Conservation (phyloP, 805 yeast genomes). For the Ogataea paraovalis region DNA sequence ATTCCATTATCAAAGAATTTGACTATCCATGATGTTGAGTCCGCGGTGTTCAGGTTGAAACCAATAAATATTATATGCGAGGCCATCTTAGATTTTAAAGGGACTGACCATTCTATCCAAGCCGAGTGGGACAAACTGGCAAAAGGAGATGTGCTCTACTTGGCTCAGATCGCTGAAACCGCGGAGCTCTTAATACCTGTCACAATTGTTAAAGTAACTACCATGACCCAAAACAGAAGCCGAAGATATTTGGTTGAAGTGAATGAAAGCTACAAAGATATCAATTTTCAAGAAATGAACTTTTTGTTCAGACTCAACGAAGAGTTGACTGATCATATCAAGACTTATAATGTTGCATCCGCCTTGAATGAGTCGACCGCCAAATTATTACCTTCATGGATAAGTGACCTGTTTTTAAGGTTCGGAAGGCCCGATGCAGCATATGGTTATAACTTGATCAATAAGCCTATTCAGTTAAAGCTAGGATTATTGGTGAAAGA, state of each 20-base stretch:
- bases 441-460: slow-evolving; percentile 7
- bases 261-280: background rate
- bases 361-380: background rate
- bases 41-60: background rate
- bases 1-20: slow-evolving; percentile 1
- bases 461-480: slow-evolving; percentile 15
- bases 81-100: slow-evolving; percentile 9
- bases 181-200: slow-evolving; percentile 1
- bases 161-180: background rate
- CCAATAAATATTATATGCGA: background rate
- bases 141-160: slow-evolving; percentile 2
- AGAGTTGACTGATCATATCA: background rate
- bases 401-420: slow-evolving; percentile 30
- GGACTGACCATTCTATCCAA: slow-evolving; percentile 2
- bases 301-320: slow-evolving; percentile 3
- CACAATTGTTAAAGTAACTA: background rate
- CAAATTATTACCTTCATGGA: slow-evolving; percentile 32
- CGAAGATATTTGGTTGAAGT: slow-evolving; percentile 2
- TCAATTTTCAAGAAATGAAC: background rate
- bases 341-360: background rate
- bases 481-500: slow-evolving; percentile 20
- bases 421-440: slow-evolving; percentile 26
- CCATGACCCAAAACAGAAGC: background rate
- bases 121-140: slow-evolving; percentile 9
- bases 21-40: background rate